Percentiles rank a stretch among this genome's conserved stretches.
Evolutionary conservation across 2,329 filamentous ascomycete species (phyloP).

Genomic region (Pseudogymnoascus pannorum): DNA sequence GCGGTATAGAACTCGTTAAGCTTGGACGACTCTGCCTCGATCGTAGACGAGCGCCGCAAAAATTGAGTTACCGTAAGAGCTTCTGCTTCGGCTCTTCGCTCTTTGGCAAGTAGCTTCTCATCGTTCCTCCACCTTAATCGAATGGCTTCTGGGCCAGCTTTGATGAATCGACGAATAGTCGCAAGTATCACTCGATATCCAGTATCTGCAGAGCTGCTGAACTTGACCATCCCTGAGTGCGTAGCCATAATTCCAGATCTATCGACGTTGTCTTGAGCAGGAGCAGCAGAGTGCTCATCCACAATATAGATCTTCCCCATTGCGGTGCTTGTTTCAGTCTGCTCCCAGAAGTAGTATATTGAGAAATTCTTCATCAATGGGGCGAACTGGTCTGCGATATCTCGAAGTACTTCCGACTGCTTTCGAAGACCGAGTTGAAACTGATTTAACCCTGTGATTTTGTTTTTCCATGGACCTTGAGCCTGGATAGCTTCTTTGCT

Average conservation of each 20-base stretch:
- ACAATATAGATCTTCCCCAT: not conserved
- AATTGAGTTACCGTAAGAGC: not conserved
- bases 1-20: not conserved
- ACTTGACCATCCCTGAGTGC: constrained; percentile 26
- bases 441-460: not conserved
- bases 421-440: constrained; percentile 11
- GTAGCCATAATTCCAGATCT: constrained; percentile 18
- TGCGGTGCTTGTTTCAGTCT: constrained; percentile 7
- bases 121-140: not conserved
- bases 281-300: constrained; percentile 12
- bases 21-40: too few species aligned
- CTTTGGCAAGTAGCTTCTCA: not conserved
- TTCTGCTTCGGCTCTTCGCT: not conserved
- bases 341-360: constrained; percentile 11
- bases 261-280: constrained; percentile 20
- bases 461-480: not conserved
- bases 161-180: constrained; percentile 20
- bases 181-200: constrained; percentile 20
- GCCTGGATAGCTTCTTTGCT: constrained; percentile 6
- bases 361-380: constrained; percentile 10
- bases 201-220: constrained; percentile 14
- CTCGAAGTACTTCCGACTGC: constrained; percentile 10
- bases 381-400: not conserved
- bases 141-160: constrained; percentile 11
- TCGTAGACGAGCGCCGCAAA: not conserved